These are phyloP conservation scores for Huntiella omanensis DNA, from an alignment of 2,329 filamentous ascomycete species.

Conservation along the genomic window DNA sequence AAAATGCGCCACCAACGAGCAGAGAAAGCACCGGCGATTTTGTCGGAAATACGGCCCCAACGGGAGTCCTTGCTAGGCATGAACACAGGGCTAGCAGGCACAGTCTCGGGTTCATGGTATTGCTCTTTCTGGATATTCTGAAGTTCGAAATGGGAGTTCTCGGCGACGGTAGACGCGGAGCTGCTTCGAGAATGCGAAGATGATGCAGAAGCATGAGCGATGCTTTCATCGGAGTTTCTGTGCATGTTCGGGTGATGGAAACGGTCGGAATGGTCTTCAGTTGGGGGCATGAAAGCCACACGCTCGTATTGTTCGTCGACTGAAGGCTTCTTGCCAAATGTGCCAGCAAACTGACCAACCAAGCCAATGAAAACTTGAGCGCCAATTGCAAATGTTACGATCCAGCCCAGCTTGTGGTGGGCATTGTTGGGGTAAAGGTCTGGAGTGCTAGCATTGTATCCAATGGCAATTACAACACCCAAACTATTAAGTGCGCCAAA, in stretches of 20 bases:
- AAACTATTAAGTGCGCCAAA: slow-evolving; percentile 46
- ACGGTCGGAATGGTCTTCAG: neutral
- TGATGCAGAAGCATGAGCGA: slow-evolving; percentile 55
- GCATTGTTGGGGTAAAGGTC: slow-evolving; percentile 74
- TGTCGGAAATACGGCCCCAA: slow-evolving; percentile 1
- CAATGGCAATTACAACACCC: slow-evolving; percentile 43
- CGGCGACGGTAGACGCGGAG: slow-evolving; percentile 40
- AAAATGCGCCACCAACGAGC: slow-evolving; percentile 32
- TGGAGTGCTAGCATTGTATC: slow-evolving; percentile 67
- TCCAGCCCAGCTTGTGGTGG: slow-evolving; percentile 81
- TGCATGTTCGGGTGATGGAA: slow-evolving; percentile 15
- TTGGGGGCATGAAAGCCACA: neutral
- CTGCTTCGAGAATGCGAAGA: slow-evolving; percentile 39
- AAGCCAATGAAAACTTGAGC: slow-evolving; percentile 53
- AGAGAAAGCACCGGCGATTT: slow-evolving; percentile 2
- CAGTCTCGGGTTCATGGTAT: slow-evolving; percentile 25
- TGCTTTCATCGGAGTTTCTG: slow-evolving; percentile 51
- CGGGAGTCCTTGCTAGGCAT: neutral
- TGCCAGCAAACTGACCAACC: slow-evolving; percentile 38
- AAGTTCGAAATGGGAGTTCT: slow-evolving; percentile 23
- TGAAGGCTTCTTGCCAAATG: slow-evolving; percentile 6
- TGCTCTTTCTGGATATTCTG: slow-evolving; percentile 24
- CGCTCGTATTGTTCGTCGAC: slow-evolving; percentile 5
- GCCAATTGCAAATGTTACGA: slow-evolving; percentile 51
- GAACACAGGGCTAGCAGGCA: neutral